Base-by-base conservation (phyloP, 768 basidiomycete genomes). In the Hypholoma fasciculare region DNA sequence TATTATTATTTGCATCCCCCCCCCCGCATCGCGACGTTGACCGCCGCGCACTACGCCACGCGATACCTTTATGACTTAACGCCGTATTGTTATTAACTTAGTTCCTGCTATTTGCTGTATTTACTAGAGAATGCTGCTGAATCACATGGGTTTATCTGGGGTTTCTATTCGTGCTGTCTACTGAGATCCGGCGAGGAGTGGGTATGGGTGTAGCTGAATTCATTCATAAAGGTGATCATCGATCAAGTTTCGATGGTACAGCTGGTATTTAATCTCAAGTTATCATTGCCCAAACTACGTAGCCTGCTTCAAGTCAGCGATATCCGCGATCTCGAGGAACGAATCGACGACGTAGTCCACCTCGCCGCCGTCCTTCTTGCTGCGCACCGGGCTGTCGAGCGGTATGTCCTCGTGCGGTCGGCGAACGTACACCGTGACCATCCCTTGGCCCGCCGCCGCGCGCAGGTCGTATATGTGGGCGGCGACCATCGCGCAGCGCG, bases 401-500 rank as follows among this genome's bases (percentile, higher is more conserved):
- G 52, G 27, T 7, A 59, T 57, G 49, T 84, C 83, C 58, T 87
- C 84, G 0, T 73, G 72, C 0, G 74, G 70, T 1, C 86, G 77
- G 0, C 76, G 80, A 0, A 89, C 74, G 56, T 87, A 89, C 1
- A 89, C 71, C 0, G 86, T 85, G 59, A 75, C 79, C 73, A 88
- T 72, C 0, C 88, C 88, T 3, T 76, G 69, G 0, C 63, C 65
- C 0, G 76, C 79, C 0, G 88, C 87, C 0, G 76, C 84, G 1
- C 76, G 75, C 12, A 88, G 72, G 63, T 90, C 88, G 56, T 71
- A 75, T 3, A 75, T 73, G 69, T 89, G 88, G 7, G 86, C 77
- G 0, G 88, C 87, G 8, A 89, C 87, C 81, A 90, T 83, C 1
- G 82, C 86, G 39, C 81, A 75, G 40, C 78, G 77, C 9, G 78